phyloP scores from a whole-genome alignment of 352 stramenopile genomes.

The Hyaloperonospora brassicae region DNA sequence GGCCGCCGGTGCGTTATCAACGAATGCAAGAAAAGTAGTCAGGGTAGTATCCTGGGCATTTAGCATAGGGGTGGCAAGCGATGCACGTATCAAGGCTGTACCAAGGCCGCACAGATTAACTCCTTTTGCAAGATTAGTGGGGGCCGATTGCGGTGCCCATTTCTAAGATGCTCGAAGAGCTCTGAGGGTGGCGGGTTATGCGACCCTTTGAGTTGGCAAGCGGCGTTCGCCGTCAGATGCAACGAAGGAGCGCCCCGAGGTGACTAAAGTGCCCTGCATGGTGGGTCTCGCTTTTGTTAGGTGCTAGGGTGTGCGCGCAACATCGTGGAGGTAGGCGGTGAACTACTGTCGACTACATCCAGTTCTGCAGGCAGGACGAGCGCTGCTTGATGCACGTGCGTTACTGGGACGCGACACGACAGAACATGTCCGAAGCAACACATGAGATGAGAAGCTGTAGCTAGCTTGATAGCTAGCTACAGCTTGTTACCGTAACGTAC shows the following conservation, averaged over 20 bases:
- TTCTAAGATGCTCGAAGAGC: constrained; percentile 52
- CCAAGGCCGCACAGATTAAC: constrained; percentile 79
- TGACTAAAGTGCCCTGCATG: constrained; percentile 80
- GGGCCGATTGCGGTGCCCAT: constrained; percentile 70
- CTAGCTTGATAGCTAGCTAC: too few species aligned
- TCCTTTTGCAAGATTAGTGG: constrained; percentile 82
- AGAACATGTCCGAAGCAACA: too few species aligned
- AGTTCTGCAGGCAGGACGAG: constrained; percentile 75
- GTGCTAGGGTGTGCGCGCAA: constrained; percentile 58
- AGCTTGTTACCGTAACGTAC: too few species aligned
- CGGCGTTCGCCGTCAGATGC: constrained; percentile 74
- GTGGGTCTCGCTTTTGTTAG: constrained; percentile 77
- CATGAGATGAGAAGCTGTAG: too few species aligned
- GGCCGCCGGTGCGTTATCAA: constrained; percentile 68
- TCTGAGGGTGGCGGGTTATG: constrained; percentile 78
- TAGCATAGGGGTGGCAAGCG: constrained; percentile 79
- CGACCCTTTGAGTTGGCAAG: constrained; percentile 82
- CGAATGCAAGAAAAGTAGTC: constrained; percentile 73
- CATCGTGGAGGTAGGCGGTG: constrained; percentile 84
- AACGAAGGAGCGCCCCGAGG: constrained; percentile 83
- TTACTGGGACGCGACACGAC: constrained; percentile 5
- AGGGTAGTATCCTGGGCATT: constrained; percentile 80
- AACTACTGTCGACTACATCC: constrained; percentile 48
- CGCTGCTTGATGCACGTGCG: constrained; percentile 74
- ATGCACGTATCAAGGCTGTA: constrained; percentile 67